A percentile compares a stretch with the other conserved stretches of the same genome.
phyloP scores from a whole-genome alignment of 352 stramenopile genomes.

The Phytophthora pinifolia region DNA sequence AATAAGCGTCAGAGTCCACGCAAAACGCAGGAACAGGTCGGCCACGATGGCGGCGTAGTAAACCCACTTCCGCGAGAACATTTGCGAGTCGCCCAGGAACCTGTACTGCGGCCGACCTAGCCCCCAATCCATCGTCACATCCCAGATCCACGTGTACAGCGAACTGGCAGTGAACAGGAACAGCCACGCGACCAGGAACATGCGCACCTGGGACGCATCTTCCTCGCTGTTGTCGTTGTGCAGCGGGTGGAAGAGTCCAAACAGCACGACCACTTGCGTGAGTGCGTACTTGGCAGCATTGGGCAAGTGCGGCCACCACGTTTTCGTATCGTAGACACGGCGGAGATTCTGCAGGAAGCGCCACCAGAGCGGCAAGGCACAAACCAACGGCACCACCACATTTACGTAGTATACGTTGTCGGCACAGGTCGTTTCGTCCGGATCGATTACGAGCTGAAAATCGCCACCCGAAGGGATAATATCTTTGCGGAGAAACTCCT shows the following conservation, averaged over 20 bases:
- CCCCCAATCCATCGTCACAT: constrained; percentile 89
- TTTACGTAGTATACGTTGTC: constrained; percentile 94
- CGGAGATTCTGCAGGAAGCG: constrained; percentile 97
- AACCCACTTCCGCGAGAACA: constrained; percentile 81
- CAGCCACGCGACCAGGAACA: constrained; percentile 74
- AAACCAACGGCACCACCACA: constrained; percentile 94
- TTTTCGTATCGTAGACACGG: constrained; percentile 93
- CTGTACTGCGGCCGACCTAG: constrained; percentile 78
- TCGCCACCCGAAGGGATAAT: constrained; percentile 25
- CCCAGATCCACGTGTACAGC: constrained; percentile 82
- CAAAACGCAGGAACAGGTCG: constrained; percentile 81
- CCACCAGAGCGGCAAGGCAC: constrained; percentile 94
- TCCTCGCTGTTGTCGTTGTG: constrained; percentile 36
- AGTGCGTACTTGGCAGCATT: constrained; percentile 97
- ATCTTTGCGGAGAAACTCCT: constrained; percentile 91
- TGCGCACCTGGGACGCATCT: constrained; percentile 24
- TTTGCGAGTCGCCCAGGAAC: constrained; percentile 78
- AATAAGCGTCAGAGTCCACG: constrained; percentile 83
- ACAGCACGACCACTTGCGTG: constrained; percentile 81
- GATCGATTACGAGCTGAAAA: constrained; percentile 15
- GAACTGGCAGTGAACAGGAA: constrained; percentile 80
- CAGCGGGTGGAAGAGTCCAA: constrained; percentile 86
- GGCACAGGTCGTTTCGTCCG: constrained; percentile 31
- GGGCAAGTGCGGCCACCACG: constrained; percentile 94
- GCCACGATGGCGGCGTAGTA: constrained; percentile 81